Evolutionary conservation across 768 basidiomycete genomes (phyloP).

Genomic region (Mrakia gelida): DNA sequence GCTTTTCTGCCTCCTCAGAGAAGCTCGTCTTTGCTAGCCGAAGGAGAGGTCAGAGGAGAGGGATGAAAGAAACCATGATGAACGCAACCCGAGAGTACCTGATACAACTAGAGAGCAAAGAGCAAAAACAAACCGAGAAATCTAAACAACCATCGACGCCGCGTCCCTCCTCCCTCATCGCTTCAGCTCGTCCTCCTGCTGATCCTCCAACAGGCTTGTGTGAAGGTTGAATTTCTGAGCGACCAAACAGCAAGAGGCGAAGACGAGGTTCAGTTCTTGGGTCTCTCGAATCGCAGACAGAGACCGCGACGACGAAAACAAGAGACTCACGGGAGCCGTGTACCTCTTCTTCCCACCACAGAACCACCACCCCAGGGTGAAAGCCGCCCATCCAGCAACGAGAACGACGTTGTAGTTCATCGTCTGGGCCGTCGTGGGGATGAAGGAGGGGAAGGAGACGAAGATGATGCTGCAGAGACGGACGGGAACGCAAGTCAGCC

Average conservation of each 20-base stretch:
- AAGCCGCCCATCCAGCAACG: not conserved
- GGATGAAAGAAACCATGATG: too few species aligned
- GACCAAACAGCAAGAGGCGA: not conserved
- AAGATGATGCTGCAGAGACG: not conserved
- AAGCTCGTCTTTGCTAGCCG: too few species aligned
- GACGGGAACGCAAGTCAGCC: not conserved
- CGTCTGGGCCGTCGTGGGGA: not conserved
- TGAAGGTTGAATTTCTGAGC: not conserved
- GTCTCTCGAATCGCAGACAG: not conserved
- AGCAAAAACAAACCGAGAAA: too few species aligned
- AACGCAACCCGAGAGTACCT: too few species aligned
- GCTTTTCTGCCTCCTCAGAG: too few species aligned
- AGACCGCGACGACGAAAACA: not conserved
- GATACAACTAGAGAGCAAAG: too few species aligned
- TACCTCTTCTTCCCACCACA: not conserved
- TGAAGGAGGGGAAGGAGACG: not conserved
- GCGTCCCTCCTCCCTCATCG: not conserved
- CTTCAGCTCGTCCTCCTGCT: not conserved
- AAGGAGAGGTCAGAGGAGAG: too few species aligned
- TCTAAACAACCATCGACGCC: not conserved
- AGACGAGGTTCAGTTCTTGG: not conserved
- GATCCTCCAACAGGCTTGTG: not conserved
- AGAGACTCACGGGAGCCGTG: not conserved
- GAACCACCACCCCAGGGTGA: not conserved
- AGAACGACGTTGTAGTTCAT: slow-evolving; percentile 3